These are phyloP conservation scores for Candida dajiaensis DNA, from an alignment of 805 yeast species.

Conservation along the genomic window DNA sequence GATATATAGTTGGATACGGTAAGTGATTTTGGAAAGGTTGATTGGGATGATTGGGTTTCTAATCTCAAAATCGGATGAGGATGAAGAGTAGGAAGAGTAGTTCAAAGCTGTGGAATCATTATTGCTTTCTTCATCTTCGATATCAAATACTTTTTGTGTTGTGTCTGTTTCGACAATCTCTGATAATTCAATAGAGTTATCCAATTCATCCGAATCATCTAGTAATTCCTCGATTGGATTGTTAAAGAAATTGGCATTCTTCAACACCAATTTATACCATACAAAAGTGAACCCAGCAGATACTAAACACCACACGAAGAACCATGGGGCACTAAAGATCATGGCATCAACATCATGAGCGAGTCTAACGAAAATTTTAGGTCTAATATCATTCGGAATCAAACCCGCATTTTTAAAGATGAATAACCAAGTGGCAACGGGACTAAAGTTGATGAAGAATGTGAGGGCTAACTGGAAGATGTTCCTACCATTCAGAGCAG, in stretches of 20 bases:
- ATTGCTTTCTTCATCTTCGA: constrained; percentile 2
- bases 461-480: constrained; percentile 34
- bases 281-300: constrained; percentile 9
- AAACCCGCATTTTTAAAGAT: constrained; percentile 55
- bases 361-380: constrained; percentile 43
- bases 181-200: constrained; percentile 1
- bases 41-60: constrained; percentile 4
- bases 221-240: constrained; percentile 15
- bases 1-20: constrained; percentile 10
- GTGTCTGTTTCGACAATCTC: background rate
- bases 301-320: constrained; percentile 15
- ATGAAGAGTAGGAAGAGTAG: background rate
- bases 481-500: constrained; percentile 30
- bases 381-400: constrained; percentile 50
- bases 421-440: constrained; percentile 47
- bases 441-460: constrained; percentile 45
- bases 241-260: constrained; percentile 26
- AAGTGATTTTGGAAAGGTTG: constrained; percentile 10
- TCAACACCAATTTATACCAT: constrained; percentile 19
- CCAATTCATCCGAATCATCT: constrained; percentile 6
- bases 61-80: background rate
- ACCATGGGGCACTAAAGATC: constrained; percentile 26
- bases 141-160: background rate
- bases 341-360: constrained; percentile 38
- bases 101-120: constrained; percentile 10